Percentiles rank a stretch among this genome's conserved stretches.
Conservation (phyloP, 2,329 filamentous ascomycete species). For the Penicillium sp. region DNA sequence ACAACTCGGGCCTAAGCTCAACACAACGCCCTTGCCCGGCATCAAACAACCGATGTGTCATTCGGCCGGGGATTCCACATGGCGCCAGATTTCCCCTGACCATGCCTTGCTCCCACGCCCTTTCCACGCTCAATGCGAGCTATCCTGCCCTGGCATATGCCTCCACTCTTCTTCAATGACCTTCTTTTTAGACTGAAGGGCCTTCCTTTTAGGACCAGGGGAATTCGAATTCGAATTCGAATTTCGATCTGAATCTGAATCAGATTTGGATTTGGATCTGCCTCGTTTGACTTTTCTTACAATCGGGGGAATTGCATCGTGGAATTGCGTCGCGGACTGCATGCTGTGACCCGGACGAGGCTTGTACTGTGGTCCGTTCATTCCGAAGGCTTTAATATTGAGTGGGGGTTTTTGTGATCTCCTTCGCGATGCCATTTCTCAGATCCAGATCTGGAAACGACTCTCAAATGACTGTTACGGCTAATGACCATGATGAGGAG, state of each 20-base stretch:
- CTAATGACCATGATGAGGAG: conserved; percentile 12
- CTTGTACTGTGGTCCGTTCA: background rate
- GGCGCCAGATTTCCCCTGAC: conserved; percentile 15
- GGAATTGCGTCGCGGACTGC: background rate
- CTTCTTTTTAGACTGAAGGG: conserved; percentile 11
- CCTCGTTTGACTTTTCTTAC: background rate
- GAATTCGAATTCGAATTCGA: too few relatives aligned
- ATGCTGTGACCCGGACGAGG: background rate
- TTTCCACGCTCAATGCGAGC: conserved; percentile 13
- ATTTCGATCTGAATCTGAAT: too few relatives aligned
- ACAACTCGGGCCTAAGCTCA: conserved; percentile 1
- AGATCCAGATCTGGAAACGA: conserved; percentile 11
- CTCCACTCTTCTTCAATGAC: conserved; percentile 10
- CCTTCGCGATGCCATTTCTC: conserved; percentile 10
- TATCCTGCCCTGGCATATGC: conserved; percentile 3
- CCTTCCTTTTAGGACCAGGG: conserved; percentile 12
- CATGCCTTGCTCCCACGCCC: conserved; percentile 23
- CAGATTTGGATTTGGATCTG: background rate
- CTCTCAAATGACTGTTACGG: conserved; percentile 13
- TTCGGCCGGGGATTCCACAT: conserved; percentile 16
- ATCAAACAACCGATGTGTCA: conserved; percentile 20
- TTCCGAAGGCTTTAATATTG: background rate
- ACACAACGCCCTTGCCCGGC: background rate
- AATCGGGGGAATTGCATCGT: background rate
- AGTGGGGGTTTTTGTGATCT: background rate